These are phyloP conservation scores for Candida schatavii DNA, from an alignment of 805 yeast species.

Conservation along the genomic window DNA sequence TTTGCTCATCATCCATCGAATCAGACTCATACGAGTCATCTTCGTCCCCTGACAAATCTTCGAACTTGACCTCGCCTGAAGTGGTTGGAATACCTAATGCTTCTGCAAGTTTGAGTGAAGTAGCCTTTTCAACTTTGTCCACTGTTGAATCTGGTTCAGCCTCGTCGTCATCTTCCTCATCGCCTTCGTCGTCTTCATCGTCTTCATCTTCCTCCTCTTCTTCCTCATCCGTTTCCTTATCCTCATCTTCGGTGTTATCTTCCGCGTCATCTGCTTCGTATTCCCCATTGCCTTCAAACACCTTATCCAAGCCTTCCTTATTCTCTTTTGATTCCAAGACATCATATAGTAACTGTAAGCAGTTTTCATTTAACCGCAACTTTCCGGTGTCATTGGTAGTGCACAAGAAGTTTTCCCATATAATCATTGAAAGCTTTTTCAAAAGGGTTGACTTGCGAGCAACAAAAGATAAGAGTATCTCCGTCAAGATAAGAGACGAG, in stretches of 20 bases:
- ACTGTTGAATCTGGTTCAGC: slow-evolving; percentile 10
- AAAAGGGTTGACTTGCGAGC: slow-evolving; percentile 36
- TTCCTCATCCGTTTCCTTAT: slow-evolving; percentile 21
- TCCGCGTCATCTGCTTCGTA: slow-evolving; percentile 22
- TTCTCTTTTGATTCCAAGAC: slow-evolving; percentile 62
- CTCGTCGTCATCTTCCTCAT: slow-evolving; percentile 13
- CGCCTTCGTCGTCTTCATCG: slow-evolving; percentile 13
- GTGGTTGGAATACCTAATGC: slow-evolving; percentile 63
- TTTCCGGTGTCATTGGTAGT: slow-evolving; percentile 24
- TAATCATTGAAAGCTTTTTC: slow-evolving; percentile 34
- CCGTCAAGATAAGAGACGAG: slow-evolving; percentile 36
- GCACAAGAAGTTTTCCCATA: slow-evolving; percentile 43
- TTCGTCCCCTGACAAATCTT: slow-evolving; percentile 39
- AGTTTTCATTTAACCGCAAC: slow-evolving; percentile 24
- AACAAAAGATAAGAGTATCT: slow-evolving; percentile 44
- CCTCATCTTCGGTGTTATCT: slow-evolving; percentile 29
- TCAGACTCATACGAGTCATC: slow-evolving; percentile 60
- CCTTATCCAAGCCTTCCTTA: slow-evolving; percentile 70
- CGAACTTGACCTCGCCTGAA: slow-evolving; percentile 40
- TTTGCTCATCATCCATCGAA: slow-evolving; percentile 92
- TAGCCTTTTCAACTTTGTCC: slow-evolving; percentile 33
- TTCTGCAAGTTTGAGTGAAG: slow-evolving; percentile 64
- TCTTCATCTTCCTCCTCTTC: slow-evolving; percentile 24
- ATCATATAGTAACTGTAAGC: slow-evolving; percentile 35
- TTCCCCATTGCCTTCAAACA: slow-evolving; percentile 63